Evolutionary conservation across 306 rosid species (phyloP).

Genomic region (Dicorynia guianensis): DNA sequence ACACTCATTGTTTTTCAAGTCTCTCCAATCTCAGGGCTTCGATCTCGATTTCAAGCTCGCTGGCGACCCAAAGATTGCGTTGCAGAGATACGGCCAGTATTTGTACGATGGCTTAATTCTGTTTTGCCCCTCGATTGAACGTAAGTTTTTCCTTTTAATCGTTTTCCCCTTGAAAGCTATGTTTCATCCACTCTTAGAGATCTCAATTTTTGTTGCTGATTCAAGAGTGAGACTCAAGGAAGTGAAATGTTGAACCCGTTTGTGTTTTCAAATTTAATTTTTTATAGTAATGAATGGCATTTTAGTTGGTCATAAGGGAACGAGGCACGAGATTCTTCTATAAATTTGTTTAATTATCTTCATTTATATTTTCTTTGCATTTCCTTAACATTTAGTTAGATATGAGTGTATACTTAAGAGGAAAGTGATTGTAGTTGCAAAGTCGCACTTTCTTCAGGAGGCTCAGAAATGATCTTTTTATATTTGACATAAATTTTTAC

Average conservation of each 20-base stretch:
- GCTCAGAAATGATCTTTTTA: neutral
- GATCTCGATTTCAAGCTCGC: conserved; percentile 94
- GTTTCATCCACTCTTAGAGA: neutral
- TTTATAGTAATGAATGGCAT: neutral
- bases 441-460: neutral
- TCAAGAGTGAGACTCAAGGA: conserved; percentile 1
- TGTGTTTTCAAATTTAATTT: neutral
- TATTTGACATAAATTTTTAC: neutral
- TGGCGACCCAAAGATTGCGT: conserved; percentile 77
- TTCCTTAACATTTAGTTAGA: neutral
- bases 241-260: neutral
- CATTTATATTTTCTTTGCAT: neutral
- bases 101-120: conserved; percentile 80
- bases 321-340: neutral
- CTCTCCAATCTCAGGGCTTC: conserved; percentile 90
- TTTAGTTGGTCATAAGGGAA: neutral
- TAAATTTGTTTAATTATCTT: neutral
- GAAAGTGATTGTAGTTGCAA: neutral
- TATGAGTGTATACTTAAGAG: neutral
- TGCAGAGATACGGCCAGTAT: conserved; percentile 90
- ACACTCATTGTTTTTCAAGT: conserved; percentile 82
- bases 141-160: conserved; percentile 49
- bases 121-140: conserved; percentile 83
- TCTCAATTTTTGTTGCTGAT: conserved; percentile 30
- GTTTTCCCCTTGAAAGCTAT: neutral